Evolutionary conservation across 2,329 filamentous ascomycete species (phyloP).

Genomic region (Amesomyces nigricolor): DNA sequence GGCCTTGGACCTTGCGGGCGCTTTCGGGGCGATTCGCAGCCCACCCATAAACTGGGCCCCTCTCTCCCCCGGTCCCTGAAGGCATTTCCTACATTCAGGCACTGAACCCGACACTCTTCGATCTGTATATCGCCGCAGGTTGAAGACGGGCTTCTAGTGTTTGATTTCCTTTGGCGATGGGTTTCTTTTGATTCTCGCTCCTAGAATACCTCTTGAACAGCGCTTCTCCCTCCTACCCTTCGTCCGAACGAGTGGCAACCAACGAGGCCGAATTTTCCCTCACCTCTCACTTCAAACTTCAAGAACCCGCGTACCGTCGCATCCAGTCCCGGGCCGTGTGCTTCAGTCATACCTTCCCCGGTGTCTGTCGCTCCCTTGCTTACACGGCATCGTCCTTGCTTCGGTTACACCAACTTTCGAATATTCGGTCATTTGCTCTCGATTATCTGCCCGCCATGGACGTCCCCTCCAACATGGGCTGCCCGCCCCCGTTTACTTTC

Average conservation of each 20-base stretch:
- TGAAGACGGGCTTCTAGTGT: too few species aligned
- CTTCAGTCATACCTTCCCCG: neutral
- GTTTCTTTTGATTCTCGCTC: too few species aligned
- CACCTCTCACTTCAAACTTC: neutral
- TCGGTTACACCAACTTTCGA: neutral
- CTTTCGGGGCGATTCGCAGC: slow-evolving; percentile 5
- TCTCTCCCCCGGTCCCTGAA: neutral
- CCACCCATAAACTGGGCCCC: neutral
- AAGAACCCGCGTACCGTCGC: neutral
- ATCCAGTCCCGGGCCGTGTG: neutral
- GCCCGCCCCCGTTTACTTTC: slow-evolving; percentile 22
- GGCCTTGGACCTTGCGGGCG: slow-evolving; percentile 8
- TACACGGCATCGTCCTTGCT: neutral
- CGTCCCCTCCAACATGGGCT: slow-evolving; percentile 23
- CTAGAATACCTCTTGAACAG: too few species aligned
- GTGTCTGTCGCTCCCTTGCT: too few species aligned
- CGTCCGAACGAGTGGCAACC: neutral
- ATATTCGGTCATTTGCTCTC: neutral
- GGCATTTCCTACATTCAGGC: neutral
- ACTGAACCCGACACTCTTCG: neutral
- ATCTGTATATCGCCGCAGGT: neutral
- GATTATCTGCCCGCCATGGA: slow-evolving; percentile 16
- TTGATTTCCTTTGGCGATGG: too few species aligned
- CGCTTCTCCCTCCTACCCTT: too few species aligned
- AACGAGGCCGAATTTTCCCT: neutral